A percentile compares a stretch with the other conserved stretches of the same genome.
These are phyloP conservation scores for Monilinia laxa DNA, from an alignment of 2,329 filamentous ascomycete species.

Conservation along the genomic window DNA sequence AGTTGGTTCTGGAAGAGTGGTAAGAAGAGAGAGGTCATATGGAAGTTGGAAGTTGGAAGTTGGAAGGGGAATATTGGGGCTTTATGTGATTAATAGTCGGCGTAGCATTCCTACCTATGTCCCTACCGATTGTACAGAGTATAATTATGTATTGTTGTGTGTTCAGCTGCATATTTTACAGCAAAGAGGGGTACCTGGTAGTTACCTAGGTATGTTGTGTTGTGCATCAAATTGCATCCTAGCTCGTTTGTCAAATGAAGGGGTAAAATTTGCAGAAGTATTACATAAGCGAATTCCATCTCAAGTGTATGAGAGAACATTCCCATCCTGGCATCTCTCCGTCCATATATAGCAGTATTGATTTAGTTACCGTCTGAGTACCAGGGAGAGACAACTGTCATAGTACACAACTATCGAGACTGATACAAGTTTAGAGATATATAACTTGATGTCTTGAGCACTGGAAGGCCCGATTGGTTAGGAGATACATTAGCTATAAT, in stretches of 20 bases:
- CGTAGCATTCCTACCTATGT: too few species aligned
- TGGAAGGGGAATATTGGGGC: neutral
- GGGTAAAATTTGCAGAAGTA: neutral
- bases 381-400: neutral
- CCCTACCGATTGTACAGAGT: too few species aligned
- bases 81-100: too few species aligned
- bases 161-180: neutral
- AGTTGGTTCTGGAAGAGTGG: neutral
- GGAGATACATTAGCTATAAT: too few species aligned
- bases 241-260: conserved; percentile 3
- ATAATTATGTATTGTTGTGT: neutral
- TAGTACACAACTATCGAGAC: neutral
- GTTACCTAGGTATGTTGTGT: too few species aligned
- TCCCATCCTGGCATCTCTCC: neutral
- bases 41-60: neutral
- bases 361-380: neutral
- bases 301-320: too few species aligned
- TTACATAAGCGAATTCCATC: conserved; percentile 7
- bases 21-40: neutral
- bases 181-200: neutral
- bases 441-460: neutral
- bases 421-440: neutral
- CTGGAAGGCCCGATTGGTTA: neutral
- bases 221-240: neutral
- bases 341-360: neutral